Evolutionary conservation across 23 red algal genomes (phyloP), one percentile per base, ranked within the genome.

Genomic region (Gracilaria domingensis): DNA sequence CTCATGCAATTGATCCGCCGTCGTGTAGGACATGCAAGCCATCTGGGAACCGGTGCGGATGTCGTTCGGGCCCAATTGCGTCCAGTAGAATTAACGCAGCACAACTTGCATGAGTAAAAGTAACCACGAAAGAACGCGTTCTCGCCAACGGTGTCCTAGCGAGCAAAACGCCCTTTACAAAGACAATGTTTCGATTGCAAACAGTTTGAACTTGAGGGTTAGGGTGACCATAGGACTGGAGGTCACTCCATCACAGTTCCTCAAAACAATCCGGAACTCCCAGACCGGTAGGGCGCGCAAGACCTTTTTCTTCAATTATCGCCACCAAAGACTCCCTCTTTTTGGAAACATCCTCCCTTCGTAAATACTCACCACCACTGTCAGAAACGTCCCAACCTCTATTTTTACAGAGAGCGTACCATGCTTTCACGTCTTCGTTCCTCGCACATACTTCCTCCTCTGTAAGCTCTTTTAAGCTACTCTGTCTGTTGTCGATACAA

Each of bases 11-110:
- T n/a, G n/a, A n/a, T n/a, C n/a, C n/a, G n/a, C n/a, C n/a, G 40
- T 75, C 70, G 7, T 75, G 70, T 45, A 44, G 29, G 38, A 75
- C 70, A 7, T 75, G 70, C 70, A 75, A 75, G 26, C 70, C 70
- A 32, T 75, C 35, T 75, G 70, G 70, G 26, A 75, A 75, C n/a
- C 70, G 70, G 20, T 75, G 70, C 17, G 70, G 1, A 45, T 75
- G 70, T 75, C 36, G 70, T 21, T 45, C 70, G 35, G 44, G 70
- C 38, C 36, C 36, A 23, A 45, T n/a, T n/a, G 45, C 45, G 12
- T 48, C 45, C 45, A 48, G 45, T 48, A 48, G 45, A 48, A 48
- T 48, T 12, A 48, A 48, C 7, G 45, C 45, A 48, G 45, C 45
- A 12, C 45, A 48, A 48, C 45, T 12, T n/a, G n/a, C n/a, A n/a